phyloP scores from a whole-genome alignment of 192 early-diverging fungal genomes.

The Podila verticillata region DNA sequence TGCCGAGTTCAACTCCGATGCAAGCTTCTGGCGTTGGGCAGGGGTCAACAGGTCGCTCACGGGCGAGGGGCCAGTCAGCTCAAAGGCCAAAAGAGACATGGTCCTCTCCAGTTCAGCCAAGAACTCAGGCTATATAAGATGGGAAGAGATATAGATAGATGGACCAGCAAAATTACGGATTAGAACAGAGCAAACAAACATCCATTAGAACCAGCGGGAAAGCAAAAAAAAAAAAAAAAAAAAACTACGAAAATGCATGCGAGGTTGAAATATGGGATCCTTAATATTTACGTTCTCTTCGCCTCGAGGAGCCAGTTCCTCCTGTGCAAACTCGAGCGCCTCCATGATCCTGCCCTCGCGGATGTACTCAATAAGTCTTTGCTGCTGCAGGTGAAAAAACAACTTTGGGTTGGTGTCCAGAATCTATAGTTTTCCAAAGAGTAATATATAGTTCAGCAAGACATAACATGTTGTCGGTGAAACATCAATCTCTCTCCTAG shows the following conservation, averaged over 20 bases:
- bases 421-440: constrained; percentile 62
- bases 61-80: constrained; percentile 74
- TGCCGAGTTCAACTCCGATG: constrained; percentile 94
- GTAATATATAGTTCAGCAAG: not conserved
- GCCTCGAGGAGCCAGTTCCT: constrained; percentile 96
- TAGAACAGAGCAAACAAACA: too few species aligned
- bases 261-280: not conserved
- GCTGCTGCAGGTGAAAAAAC: constrained; percentile 97
- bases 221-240: constrained; percentile 15
- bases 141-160: constrained; percentile 10
- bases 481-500: not conserved
- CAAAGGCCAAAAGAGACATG: constrained; percentile 97
- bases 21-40: constrained; percentile 90
- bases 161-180: too few species aligned
- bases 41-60: constrained; percentile 89
- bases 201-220: not conserved
- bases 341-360: constrained; percentile 79
- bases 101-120: constrained; percentile 93
- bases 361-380: constrained; percentile 96
- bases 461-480: not conserved
- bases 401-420: constrained; percentile 93
- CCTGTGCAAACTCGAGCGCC: constrained; percentile 96
- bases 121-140: constrained; percentile 82
- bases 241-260: not conserved
- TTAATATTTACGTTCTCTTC: constrained; percentile 82